Conservation (phyloP, 2,329 filamentous ascomycete genomes). For the Aspergillus sergii region DNA sequence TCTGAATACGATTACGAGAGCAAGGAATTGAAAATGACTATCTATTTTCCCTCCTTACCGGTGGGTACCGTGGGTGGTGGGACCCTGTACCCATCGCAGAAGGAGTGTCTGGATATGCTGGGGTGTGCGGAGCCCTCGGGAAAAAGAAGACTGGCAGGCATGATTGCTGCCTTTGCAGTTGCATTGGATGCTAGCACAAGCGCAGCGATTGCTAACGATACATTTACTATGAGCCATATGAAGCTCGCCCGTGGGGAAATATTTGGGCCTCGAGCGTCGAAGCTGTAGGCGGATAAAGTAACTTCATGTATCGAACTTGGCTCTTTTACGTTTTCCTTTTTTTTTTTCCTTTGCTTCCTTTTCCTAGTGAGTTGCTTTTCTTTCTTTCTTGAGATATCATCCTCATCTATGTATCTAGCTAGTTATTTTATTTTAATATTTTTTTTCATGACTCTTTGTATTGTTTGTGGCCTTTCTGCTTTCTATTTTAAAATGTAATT, state of each 20-base stretch:
- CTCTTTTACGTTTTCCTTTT: not conserved
- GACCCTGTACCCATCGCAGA: conserved; percentile 26
- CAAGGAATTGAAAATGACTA: conserved; percentile 21
- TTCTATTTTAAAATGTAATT: not conserved
- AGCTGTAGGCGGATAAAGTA: not conserved
- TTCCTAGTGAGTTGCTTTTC: not conserved
- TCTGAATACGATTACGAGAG: conserved; percentile 22
- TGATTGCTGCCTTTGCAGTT: conserved; percentile 29
- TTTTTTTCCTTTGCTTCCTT: too few species aligned
- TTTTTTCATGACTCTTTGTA: not conserved
- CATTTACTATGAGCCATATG: conserved; percentile 27
- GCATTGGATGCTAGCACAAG: conserved; percentile 29
- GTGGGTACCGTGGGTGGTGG: conserved; percentile 31
- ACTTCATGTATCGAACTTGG: too few species aligned
- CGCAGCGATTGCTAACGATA: conserved; percentile 21
- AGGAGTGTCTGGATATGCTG: conserved; percentile 28
- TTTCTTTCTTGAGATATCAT: not conserved
- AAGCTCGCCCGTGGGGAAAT: conserved; percentile 3
- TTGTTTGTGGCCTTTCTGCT: not conserved
- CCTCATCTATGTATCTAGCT: not conserved
- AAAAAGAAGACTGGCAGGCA: conserved; percentile 29
- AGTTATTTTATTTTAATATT: not conserved
- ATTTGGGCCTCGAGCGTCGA: not conserved
- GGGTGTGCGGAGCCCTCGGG: conserved; percentile 23
- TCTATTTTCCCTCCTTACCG: conserved; percentile 31